Evolutionary conservation across 2,329 filamentous ascomycete genomes (phyloP).

Genomic region (Colletotrichum sp.): DNA sequence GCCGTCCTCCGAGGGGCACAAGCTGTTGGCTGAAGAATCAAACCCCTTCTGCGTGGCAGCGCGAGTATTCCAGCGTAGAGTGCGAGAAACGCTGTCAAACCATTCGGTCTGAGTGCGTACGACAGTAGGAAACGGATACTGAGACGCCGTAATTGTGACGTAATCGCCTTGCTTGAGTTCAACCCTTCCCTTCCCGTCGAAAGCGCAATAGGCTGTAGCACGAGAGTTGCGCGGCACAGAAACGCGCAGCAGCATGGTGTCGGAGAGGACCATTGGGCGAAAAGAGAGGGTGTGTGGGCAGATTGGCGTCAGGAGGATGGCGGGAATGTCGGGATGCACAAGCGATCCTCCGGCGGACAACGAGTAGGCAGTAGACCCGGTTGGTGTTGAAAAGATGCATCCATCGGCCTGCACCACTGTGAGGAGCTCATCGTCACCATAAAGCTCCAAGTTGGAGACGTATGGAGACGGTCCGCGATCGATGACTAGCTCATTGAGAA

Average conservation of each 20-base stretch:
- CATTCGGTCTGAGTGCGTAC: constrained; percentile 89
- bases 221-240: constrained; percentile 84
- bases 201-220: constrained; percentile 94
- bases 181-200: constrained; percentile 95
- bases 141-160: constrained; percentile 93
- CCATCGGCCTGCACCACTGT: constrained; percentile 97
- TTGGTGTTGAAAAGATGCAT: constrained; percentile 97
- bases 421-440: constrained; percentile 91
- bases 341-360: constrained; percentile 94
- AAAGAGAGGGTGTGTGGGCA: constrained; percentile 97
- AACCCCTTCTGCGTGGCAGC: constrained; percentile 93
- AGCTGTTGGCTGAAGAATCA: constrained; percentile 48
- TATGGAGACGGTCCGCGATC: constrained; percentile 96
- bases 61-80: constrained; percentile 92
- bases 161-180: constrained; percentile 93
- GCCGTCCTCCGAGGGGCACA: constrained; percentile 47
- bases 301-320: constrained; percentile 95
- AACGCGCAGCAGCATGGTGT: constrained; percentile 90
- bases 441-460: constrained; percentile 95
- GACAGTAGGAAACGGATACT: constrained; percentile 97
- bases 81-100: constrained; percentile 94
- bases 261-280: constrained; percentile 95
- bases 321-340: constrained; percentile 95
- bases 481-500: constrained; percentile 97
- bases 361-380: constrained; percentile 93